Conservation (phyloP, 768 basidiomycete genomes). For the Phanerochaete sordida region DNA sequence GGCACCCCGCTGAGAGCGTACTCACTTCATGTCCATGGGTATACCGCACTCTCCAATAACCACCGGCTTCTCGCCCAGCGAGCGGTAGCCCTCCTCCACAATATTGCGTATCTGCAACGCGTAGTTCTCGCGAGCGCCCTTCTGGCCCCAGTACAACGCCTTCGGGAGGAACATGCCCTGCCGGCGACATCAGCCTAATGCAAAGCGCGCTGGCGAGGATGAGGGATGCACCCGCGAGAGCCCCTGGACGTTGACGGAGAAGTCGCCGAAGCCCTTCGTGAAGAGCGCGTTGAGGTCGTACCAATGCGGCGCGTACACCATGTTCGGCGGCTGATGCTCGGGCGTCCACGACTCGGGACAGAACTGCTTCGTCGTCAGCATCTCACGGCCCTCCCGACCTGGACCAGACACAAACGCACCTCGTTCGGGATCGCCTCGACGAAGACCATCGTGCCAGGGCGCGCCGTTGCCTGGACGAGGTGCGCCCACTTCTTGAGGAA, state of each 20-base stretch:
- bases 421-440: constrained; percentile 93
- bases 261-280: constrained; percentile 75
- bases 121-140: constrained; percentile 80
- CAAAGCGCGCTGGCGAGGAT: background rate
- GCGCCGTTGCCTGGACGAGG: constrained; percentile 46
- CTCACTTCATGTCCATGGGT: constrained; percentile 97
- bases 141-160: constrained; percentile 86
- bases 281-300: constrained; percentile 93
- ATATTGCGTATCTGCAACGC: constrained; percentile 77
- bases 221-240: constrained; percentile 64
- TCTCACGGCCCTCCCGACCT: background rate
- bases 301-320: constrained; percentile 79
- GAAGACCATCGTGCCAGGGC: constrained; percentile 61
- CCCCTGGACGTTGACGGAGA: constrained; percentile 92
- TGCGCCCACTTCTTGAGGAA: constrained; percentile 68
- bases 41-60: constrained; percentile 92
- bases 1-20: too few relatives aligned
- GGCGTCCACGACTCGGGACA: constrained; percentile 76
- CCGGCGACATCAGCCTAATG: background rate
- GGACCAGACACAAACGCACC: constrained; percentile 33
- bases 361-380: constrained; percentile 42
- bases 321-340: constrained; percentile 54
- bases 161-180: constrained; percentile 84
- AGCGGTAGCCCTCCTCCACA: constrained; percentile 60
- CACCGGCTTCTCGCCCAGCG: constrained; percentile 79